Conservation (phyloP, 2,329 filamentous ascomycete species). For the Didymella segeticola region DNA sequence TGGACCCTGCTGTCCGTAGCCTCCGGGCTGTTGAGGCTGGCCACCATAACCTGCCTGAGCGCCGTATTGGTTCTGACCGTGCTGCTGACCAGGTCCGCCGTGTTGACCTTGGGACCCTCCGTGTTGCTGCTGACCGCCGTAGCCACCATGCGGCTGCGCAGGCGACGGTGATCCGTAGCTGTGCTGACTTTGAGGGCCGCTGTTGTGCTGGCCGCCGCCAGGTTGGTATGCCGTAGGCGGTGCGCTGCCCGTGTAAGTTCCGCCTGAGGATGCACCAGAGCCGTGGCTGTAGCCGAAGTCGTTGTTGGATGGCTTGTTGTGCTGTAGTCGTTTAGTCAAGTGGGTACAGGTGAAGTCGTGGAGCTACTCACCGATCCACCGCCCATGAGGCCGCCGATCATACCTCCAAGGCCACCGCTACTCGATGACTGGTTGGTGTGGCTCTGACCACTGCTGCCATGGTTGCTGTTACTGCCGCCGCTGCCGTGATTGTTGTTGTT, state of each 20-base stretch:
- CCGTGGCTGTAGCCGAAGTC: constrained; percentile 66
- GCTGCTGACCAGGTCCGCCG: constrained; percentile 19
- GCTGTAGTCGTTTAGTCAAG: constrained; percentile 27
- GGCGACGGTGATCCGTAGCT: constrained; percentile 28
- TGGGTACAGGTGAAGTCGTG: background rate
- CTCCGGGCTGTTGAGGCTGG: constrained; percentile 28
- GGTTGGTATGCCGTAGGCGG: constrained; percentile 68
- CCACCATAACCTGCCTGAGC: constrained; percentile 34
- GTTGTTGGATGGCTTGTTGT: constrained; percentile 47
- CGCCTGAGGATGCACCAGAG: constrained; percentile 56
- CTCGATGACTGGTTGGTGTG: constrained; percentile 12
- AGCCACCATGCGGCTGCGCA: constrained; percentile 26
- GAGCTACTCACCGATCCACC: constrained; percentile 43
- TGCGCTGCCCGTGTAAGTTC: constrained; percentile 67
- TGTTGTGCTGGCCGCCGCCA: constrained; percentile 31
- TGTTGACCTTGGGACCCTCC: constrained; percentile 17
- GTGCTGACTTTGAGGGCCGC: constrained; percentile 30
- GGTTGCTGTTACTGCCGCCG: constrained; percentile 4
- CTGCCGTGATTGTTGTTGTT: constrained; percentile 8
- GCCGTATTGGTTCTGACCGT: constrained; percentile 24
- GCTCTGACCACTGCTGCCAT: constrained; percentile 2
- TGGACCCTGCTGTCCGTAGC: constrained; percentile 32
- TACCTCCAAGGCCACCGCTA: constrained; percentile 30
- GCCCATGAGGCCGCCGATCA: constrained; percentile 46
- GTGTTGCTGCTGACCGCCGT: constrained; percentile 28